Conservation (phyloP, 1,139 yeast genomes). For the Suhomyces panamericanus region DNA sequence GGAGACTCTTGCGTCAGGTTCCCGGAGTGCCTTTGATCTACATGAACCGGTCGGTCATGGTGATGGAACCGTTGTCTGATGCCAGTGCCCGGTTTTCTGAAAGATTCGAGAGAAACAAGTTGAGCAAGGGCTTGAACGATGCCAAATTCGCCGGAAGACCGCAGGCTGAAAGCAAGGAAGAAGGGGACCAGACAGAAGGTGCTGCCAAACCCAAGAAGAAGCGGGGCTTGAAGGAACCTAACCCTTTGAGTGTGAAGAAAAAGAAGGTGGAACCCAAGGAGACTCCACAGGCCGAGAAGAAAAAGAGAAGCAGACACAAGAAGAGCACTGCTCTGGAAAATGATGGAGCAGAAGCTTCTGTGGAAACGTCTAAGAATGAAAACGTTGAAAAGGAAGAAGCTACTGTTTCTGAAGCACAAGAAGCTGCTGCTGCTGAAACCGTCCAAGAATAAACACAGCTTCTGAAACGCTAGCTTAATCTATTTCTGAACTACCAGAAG, state of each 20-base stretch:
- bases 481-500: too few species aligned
- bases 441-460: too few species aligned
- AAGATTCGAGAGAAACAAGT: slow-evolving; percentile 60
- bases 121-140: slow-evolving; percentile 75
- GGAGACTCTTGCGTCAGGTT: slow-evolving; percentile 65
- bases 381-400: neutral
- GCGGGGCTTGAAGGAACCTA: slow-evolving; percentile 77
- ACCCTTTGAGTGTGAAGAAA: slow-evolving; percentile 79
- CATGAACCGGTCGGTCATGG: slow-evolving; percentile 89
- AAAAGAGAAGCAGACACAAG: slow-evolving; percentile 33
- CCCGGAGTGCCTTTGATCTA: slow-evolving; percentile 92
- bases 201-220: slow-evolving; percentile 40
- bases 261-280: slow-evolving; percentile 40
- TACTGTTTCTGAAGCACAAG: too few species aligned
- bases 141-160: slow-evolving; percentile 38
- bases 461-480: too few species aligned
- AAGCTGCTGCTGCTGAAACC: too few species aligned
- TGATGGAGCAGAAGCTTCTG: neutral
- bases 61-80: slow-evolving; percentile 88
- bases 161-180: slow-evolving; percentile 12
- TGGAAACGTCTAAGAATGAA: neutral
- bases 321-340: slow-evolving; percentile 1
- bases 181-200: slow-evolving; percentile 20
- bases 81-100: slow-evolving; percentile 61
- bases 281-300: slow-evolving; percentile 7